Evolutionary conservation across 2,329 filamentous ascomycete genomes (phyloP).

Genomic region (Cladophialophora immunda): DNA sequence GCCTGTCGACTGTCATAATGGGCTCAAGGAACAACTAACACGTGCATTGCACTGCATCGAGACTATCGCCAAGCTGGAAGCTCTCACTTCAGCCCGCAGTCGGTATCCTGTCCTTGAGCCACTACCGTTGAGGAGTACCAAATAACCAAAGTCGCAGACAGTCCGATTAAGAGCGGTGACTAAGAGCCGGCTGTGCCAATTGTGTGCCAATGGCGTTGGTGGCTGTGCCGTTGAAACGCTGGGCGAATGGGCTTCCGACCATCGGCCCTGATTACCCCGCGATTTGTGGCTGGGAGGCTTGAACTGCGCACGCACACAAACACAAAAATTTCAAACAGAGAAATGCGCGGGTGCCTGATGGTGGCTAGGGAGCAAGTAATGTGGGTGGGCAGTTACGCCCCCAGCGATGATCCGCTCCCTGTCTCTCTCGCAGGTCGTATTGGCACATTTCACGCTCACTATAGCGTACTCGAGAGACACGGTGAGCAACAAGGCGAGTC

Average conservation of each 20-base stretch:
- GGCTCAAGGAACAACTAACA: not conserved
- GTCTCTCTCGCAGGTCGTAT: too few species aligned
- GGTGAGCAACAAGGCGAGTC: not conserved
- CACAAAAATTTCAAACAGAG: slow-evolving; percentile 13
- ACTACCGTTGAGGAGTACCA: not conserved
- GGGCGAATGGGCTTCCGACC: not conserved
- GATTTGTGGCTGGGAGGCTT: slow-evolving; percentile 20
- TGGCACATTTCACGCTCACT: not conserved
- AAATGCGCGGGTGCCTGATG: slow-evolving; percentile 1
- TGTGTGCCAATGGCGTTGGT: slow-evolving; percentile 14
- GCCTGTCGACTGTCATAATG: not conserved
- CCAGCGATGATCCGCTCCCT: not conserved
- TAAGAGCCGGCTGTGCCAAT: not conserved
- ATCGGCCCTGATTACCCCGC: slow-evolving; percentile 18
- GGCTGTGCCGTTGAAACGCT: slow-evolving; percentile 13
- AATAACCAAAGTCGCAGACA: not conserved
- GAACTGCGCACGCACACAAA: slow-evolving; percentile 1
- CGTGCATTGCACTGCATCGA: not conserved
- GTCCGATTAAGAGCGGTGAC: slow-evolving; percentile 9
- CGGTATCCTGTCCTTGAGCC: not conserved
- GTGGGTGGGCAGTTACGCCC: not conserved
- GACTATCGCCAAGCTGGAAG: not conserved
- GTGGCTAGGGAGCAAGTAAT: not conserved
- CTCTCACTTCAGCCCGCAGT: not conserved
- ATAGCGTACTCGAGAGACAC: not conserved